phyloP scores from a whole-genome alignment of 352 stramenopile species.

The Globisporangium apiculatum region DNA sequence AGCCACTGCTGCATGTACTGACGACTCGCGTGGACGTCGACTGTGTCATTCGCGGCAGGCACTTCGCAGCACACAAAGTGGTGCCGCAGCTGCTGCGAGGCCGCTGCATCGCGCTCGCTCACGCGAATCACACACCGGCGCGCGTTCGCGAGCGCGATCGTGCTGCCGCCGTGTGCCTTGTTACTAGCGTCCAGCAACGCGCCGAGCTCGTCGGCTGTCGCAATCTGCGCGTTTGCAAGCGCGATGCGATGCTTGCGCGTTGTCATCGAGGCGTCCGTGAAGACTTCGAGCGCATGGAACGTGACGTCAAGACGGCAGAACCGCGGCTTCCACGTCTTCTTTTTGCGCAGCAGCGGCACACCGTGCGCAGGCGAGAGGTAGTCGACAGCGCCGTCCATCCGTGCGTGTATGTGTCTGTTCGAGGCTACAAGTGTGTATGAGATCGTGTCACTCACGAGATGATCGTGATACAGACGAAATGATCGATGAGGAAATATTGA shows the following conservation, averaged over 20 bases:
- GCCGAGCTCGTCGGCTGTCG: conserved; percentile 48
- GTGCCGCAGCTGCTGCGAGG: conserved; percentile 22
- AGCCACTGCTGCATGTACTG: conserved; percentile 46
- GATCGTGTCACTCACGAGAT: no score
- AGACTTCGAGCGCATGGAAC: conserved; percentile 57
- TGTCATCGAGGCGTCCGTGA: conserved; percentile 33
- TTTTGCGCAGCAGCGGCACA: conserved; percentile 16
- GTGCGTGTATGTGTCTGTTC: not conserved
- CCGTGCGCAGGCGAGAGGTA: conserved; percentile 24
- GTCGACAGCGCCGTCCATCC: conserved; percentile 58
- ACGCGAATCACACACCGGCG: conserved; percentile 65
- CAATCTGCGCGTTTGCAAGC: conserved; percentile 33
- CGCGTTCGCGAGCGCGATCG: conserved; percentile 41
- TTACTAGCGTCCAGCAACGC: conserved; percentile 23
- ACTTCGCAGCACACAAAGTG: conserved; percentile 61
- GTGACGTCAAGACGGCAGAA: conserved; percentile 40
- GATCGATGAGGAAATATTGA: conserved; percentile 4
- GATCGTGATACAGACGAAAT: not conserved
- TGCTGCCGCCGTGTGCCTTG: conserved; percentile 4
- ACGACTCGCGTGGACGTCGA: conserved; percentile 29
- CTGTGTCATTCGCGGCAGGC: not conserved
- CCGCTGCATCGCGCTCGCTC: conserved; percentile 17
- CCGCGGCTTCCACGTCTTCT: conserved; percentile 36
- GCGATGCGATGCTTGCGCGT: conserved; percentile 35
- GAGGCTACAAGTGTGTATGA: not conserved